Conservation (phyloP, 2,329 filamentous ascomycete species). For the Paecilomyces sp. region DNA sequence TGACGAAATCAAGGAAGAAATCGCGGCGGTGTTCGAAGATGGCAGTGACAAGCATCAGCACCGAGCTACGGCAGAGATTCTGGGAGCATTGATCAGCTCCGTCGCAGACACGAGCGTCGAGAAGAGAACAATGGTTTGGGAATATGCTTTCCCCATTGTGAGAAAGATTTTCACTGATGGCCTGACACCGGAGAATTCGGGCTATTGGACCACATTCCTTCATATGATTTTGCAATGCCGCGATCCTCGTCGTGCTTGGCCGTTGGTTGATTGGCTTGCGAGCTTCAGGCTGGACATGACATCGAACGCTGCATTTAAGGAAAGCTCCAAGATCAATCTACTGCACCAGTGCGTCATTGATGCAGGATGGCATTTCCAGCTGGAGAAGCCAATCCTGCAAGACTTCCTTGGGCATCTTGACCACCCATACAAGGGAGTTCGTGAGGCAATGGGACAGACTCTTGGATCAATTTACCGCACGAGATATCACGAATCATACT, state of each 20-base stretch:
- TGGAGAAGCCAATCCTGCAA: slow-evolving; percentile 78
- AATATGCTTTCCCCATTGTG: slow-evolving; percentile 82
- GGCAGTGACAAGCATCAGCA: slow-evolving; percentile 97
- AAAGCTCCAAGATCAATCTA: slow-evolving; percentile 90
- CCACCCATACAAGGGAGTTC: slow-evolving; percentile 95
- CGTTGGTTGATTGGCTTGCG: slow-evolving; percentile 74
- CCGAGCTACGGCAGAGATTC: slow-evolving; percentile 86
- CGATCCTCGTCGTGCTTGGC: slow-evolving; percentile 80
- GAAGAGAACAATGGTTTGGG: slow-evolving; percentile 72
- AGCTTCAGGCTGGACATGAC: slow-evolving; percentile 87
- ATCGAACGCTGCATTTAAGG: slow-evolving; percentile 97
- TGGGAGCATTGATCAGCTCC: slow-evolving; percentile 75
- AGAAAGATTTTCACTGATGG: slow-evolving; percentile 82
- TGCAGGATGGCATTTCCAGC: slow-evolving; percentile 91
- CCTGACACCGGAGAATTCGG: slow-evolving; percentile 85
- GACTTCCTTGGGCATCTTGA: slow-evolving; percentile 89
- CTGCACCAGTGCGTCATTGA: slow-evolving; percentile 83
- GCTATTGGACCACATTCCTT: slow-evolving; percentile 91
- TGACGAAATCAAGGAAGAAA: slow-evolving; percentile 78
- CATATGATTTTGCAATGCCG: slow-evolving; percentile 83
- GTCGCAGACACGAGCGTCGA: slow-evolving; percentile 70
- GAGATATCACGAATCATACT: slow-evolving; percentile 89
- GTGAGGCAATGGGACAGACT: slow-evolving; percentile 87
- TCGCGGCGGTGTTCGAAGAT: slow-evolving; percentile 73
- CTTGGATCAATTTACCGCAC: slow-evolving; percentile 85